Conservation (phyloP, 2,329 filamentous ascomycete species). For the Diaporthe sp. region DNA sequence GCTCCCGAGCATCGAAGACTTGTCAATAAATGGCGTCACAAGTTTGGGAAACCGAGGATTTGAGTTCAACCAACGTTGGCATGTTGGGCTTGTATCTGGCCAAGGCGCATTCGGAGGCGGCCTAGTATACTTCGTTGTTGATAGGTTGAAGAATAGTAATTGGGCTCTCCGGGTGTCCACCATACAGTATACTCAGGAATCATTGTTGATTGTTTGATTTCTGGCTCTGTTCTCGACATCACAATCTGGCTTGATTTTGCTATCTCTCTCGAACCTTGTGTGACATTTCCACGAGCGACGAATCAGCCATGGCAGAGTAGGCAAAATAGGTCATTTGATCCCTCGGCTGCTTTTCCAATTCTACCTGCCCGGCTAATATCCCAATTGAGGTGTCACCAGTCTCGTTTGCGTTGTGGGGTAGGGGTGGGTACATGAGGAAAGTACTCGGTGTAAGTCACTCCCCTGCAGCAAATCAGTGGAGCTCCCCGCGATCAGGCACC, state of each 20-base stretch:
- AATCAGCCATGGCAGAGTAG: background rate
- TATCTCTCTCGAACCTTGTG: too few species aligned
- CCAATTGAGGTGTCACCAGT: background rate
- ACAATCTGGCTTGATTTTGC: background rate
- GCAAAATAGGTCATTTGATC: background rate
- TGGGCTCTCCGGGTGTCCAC: background rate
- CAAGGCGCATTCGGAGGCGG: background rate
- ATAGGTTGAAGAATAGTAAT: background rate
- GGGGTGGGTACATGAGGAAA: background rate
- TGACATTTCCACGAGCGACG: background rate
- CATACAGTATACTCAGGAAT: background rate
- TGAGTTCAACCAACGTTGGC: background rate
- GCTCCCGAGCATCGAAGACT: background rate
- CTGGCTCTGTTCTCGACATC: background rate
- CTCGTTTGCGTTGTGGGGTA: background rate
- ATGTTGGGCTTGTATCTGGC: background rate
- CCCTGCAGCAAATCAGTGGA: constrained; percentile 27
- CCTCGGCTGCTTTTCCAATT: background rate
- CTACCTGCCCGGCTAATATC: constrained; percentile 1
- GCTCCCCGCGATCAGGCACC: constrained; percentile 10
- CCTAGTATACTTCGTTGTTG: background rate
- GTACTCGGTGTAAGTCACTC: background rate
- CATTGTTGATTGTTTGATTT: background rate
- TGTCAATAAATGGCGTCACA: background rate
- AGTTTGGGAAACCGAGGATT: background rate